Percentiles rank a stretch among this genome's conserved stretches.
phyloP scores from a whole-genome alignment of 2,329 filamentous ascomycete genomes.

The Xylaria sp. region DNA sequence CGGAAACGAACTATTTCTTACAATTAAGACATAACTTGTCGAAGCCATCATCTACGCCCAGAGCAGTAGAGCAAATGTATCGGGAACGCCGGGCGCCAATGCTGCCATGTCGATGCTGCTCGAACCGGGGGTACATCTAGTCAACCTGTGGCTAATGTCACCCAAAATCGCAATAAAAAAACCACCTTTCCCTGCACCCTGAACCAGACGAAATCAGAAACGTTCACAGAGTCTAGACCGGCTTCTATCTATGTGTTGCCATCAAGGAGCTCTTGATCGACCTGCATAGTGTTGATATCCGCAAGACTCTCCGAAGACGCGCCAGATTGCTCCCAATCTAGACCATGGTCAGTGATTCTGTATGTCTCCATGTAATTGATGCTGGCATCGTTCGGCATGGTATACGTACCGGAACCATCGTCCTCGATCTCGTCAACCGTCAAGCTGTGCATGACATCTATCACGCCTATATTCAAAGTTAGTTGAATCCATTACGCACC shows the following conservation, averaged over 20 bases:
- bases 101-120: conserved; percentile 18
- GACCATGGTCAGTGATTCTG: conserved; percentile 30
- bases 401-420: conserved; percentile 53
- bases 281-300: conserved; percentile 41
- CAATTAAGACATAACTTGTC: conserved; percentile 5
- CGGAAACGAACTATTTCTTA: conserved; percentile 6
- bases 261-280: conserved; percentile 19
- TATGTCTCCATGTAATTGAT: conserved; percentile 29
- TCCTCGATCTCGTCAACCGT: conserved; percentile 54
- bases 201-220: neutral
- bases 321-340: conserved; percentile 52
- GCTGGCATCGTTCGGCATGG: conserved; percentile 34
- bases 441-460: conserved; percentile 48
- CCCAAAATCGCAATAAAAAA: conserved; percentile 3
- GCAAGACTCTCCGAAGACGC: conserved; percentile 52
- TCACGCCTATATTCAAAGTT: conserved; percentile 33
- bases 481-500: neutral
- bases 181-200: neutral
- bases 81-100: conserved; percentile 21
- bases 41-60: conserved; percentile 12
- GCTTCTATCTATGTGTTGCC: conserved; percentile 5
- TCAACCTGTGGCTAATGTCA: conserved; percentile 3
- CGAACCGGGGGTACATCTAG: conserved; percentile 10
- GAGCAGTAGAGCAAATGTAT: conserved; percentile 14
- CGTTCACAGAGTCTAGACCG: neutral